phyloP scores from a whole-genome alignment of 1,284 basidiomycete genomes.

The Vanrija pseudolonga region DNA sequence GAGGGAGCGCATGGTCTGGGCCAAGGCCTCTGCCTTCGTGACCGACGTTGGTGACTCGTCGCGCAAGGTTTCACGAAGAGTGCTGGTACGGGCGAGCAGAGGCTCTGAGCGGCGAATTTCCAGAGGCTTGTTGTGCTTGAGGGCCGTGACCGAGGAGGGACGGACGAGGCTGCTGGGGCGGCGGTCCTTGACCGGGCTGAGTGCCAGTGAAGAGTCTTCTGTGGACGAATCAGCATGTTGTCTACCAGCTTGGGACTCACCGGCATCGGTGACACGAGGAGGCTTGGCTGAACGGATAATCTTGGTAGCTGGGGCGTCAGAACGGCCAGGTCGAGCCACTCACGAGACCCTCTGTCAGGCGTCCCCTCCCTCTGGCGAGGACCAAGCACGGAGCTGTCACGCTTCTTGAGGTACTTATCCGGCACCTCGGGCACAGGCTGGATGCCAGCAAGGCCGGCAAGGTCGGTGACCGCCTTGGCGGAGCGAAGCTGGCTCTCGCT shows the following conservation, averaged over 20 bases:
- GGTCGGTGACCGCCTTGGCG: neutral
- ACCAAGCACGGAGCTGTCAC: neutral
- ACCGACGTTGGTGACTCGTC: neutral
- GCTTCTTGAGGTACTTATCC: neutral
- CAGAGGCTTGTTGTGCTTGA: neutral
- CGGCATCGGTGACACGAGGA: slow-evolving; percentile 1
- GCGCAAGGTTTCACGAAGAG: neutral
- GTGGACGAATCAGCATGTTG: neutral
- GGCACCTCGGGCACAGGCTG: slow-evolving; percentile 8
- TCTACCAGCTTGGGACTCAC: slow-evolving; percentile 9
- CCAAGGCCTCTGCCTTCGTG: slow-evolving; percentile 30
- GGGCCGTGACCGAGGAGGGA: neutral
- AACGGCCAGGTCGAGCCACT: neutral
- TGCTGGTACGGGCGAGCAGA: neutral
- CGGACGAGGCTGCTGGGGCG: neutral
- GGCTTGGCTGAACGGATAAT: slow-evolving; percentile 25
- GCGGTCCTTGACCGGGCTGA: no score
- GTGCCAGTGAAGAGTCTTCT: neutral
- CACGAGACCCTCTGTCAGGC: neutral
- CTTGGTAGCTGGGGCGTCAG: slow-evolving; percentile 30
- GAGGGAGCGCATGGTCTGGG: slow-evolving; percentile 35
- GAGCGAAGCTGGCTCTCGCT: slow-evolving; percentile 7
- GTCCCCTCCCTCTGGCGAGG: slow-evolving; percentile 27
- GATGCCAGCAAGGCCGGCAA: neutral
- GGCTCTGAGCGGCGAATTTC: no score